Evolutionary conservation across 148 eudicot species (phyloP), one percentile per base, ranked within the genome.

Genomic region (Heliamphora exappendiculata): DNA sequence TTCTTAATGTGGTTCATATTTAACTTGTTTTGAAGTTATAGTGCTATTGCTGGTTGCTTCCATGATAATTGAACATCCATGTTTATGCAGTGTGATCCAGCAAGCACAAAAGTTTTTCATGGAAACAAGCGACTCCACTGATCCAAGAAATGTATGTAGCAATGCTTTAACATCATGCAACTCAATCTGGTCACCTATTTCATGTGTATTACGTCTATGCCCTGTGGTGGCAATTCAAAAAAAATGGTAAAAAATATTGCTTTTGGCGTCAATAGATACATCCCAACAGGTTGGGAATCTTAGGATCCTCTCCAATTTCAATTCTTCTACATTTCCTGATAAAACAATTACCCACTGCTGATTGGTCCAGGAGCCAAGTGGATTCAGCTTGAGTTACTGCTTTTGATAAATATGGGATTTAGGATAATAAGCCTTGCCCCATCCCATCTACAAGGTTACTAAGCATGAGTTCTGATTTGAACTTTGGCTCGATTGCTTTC

Each of bases 101-200:
- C 93, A 92, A 81, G 84, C 89, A 70, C 97, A 92, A 68, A 92
- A 89, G 66, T 85, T 85, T 78, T 86, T 90, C 80, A 81, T 67
- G 85, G 92, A 90, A 90, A 78, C 91, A 54, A 88, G 76, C 51
- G 87, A 86, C 66, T 83, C 91, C 31, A 75, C 87, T 67, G 90
- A 89, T 83, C 77, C 92, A 69, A 84, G 95, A 90, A 88, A 88
- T 94, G 96, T 94, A 92, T 80, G 92, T 79, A 77, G 76, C 67
- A 29, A 36, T 74, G 4, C 71, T 78, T 81, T 31, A 53, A n/a
- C 65, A 50, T 39, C 79, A 49, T 55, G 41, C 53, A 42, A 54
- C 53, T 33, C 19, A 13, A 39, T 50, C 37, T 39, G 17, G 2
- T 24, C 53, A 42, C 12, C n/a, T 59, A 66, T 78, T 47, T 67